Percentiles rank a stretch among this genome's conserved stretches.
phyloP scores from a whole-genome alignment of 2,329 filamentous ascomycete species.

The Cercospora sojina region DNA sequence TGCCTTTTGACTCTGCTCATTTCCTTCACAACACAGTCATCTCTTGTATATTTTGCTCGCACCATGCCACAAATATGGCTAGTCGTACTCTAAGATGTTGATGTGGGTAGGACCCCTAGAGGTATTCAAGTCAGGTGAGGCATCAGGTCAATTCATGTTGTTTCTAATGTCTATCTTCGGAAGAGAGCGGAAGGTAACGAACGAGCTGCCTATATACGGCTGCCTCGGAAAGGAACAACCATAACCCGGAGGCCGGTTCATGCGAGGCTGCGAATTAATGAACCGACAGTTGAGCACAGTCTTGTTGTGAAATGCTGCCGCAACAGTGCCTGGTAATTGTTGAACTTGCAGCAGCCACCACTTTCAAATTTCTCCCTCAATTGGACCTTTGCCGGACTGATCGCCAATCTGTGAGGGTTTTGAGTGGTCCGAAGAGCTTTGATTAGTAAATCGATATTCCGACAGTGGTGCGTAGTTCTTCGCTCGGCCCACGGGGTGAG shows the following conservation, averaged over 20 bases:
- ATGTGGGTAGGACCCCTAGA: too few relatives aligned
- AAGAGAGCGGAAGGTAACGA: too few relatives aligned
- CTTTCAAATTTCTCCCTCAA: neutral
- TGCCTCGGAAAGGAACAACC: too few relatives aligned
- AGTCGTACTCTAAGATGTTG: neutral
- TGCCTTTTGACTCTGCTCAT: neutral
- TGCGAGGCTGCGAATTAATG: too few relatives aligned
- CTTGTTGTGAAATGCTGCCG: neutral
- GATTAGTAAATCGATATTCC: neutral
- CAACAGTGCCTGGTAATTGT: neutral
- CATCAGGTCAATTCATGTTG: too few relatives aligned
- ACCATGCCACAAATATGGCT: neutral
- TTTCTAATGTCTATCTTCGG: too few relatives aligned
- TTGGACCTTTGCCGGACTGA: neutral
- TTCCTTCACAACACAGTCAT: neutral
- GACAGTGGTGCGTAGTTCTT: neutral
- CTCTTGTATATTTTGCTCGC: neutral
- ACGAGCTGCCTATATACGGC: too few relatives aligned
- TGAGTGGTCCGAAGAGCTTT: neutral
- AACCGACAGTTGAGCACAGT: too few relatives aligned
- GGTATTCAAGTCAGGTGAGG: too few relatives aligned
- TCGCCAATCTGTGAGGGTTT: neutral
- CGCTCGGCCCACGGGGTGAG: neutral
- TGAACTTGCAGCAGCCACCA: neutral
- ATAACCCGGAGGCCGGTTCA: too few relatives aligned